Conservation (phyloP, 352 stramenopile genomes). For the Globisporangium paddicum region DNA sequence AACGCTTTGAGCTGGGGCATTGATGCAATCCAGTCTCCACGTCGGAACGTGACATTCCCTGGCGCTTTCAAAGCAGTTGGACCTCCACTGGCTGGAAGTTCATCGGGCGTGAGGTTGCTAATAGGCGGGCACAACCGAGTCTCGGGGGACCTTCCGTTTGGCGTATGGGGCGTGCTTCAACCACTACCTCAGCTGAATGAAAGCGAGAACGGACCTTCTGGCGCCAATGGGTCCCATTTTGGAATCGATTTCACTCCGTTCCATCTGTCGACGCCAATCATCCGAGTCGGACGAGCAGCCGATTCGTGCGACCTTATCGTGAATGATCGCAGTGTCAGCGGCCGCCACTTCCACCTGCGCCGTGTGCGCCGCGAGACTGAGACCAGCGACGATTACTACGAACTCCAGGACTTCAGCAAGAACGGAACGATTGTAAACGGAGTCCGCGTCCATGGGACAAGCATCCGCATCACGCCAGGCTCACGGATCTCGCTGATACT, state of each 20-base stretch:
- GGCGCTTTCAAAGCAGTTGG: constrained; percentile 1
- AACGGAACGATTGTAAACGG: constrained; percentile 88
- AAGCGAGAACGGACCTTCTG: constrained; percentile 31
- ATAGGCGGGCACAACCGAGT: not conserved
- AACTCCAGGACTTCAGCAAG: constrained; percentile 88
- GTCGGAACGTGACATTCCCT: constrained; percentile 25
- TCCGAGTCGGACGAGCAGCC: constrained; percentile 69
- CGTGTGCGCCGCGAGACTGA: constrained; percentile 55
- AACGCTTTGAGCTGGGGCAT: constrained; percentile 81
- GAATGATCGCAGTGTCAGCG: constrained; percentile 85
- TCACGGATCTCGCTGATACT: constrained; percentile 84
- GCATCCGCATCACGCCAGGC: constrained; percentile 56
- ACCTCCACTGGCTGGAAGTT: not conserved
- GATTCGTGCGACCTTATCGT: constrained; percentile 87
- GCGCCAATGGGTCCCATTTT: constrained; percentile 7
- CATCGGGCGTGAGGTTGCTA: not conserved
- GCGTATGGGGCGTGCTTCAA: constrained; percentile 66
- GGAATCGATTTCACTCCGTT: constrained; percentile 53
- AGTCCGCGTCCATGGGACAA: constrained; percentile 80
- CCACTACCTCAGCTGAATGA: constrained; percentile 73
- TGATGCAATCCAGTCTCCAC: constrained; percentile 77
- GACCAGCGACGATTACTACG: constrained; percentile 52
- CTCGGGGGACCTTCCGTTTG: constrained; percentile 43
- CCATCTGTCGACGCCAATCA: constrained; percentile 59
- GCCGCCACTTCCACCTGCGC: constrained; percentile 79